These are phyloP conservation scores for Mycosphaerella sp. DNA, from an alignment of 2,329 filamentous ascomycete species.

Conservation along the genomic window DNA sequence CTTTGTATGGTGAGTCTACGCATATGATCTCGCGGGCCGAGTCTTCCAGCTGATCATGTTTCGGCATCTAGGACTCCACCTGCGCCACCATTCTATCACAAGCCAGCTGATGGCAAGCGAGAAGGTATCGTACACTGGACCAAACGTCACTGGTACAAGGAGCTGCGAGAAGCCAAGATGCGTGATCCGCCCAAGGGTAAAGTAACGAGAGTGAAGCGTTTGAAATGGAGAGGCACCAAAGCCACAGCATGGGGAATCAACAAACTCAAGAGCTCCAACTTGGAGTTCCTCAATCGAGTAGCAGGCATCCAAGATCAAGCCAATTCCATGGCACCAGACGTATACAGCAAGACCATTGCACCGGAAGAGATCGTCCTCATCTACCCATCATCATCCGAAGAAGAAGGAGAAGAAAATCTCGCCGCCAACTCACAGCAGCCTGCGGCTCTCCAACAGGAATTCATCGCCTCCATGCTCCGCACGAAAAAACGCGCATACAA, in stretches of 20 bases:
- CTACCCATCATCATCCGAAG: constrained; percentile 29
- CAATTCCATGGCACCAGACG: constrained; percentile 29
- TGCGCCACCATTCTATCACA: constrained; percentile 36
- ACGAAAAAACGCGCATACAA: constrained; percentile 39
- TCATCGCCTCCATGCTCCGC: constrained; percentile 39
- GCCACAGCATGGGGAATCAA: constrained; percentile 39
- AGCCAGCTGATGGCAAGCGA: constrained; percentile 37
- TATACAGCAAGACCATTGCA: constrained; percentile 33
- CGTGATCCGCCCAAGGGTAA: constrained; percentile 33
- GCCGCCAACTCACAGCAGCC: constrained; percentile 18
- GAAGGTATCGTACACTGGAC: constrained; percentile 40
- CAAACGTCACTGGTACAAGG: constrained; percentile 43
- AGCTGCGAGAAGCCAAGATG: constrained; percentile 39
- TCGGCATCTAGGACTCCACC: constrained; percentile 34
- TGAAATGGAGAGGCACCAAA: constrained; percentile 38
- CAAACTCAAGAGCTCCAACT: constrained; percentile 37
- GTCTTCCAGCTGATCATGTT: background rate
- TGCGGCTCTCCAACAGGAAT: constrained; percentile 32
- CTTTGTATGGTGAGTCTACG: constrained; percentile 33
- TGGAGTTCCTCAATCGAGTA: constrained; percentile 42
- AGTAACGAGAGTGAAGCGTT: constrained; percentile 37
- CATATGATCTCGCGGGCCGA: background rate
- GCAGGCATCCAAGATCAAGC: constrained; percentile 18
- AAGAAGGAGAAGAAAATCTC: constrained; percentile 9
- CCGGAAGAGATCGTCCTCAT: constrained; percentile 40